Percentiles rank a stretch among this genome's conserved stretches.
These are phyloP conservation scores for Fusarium sp. DNA, from an alignment of 2,329 filamentous ascomycete genomes.

Conservation along the genomic window DNA sequence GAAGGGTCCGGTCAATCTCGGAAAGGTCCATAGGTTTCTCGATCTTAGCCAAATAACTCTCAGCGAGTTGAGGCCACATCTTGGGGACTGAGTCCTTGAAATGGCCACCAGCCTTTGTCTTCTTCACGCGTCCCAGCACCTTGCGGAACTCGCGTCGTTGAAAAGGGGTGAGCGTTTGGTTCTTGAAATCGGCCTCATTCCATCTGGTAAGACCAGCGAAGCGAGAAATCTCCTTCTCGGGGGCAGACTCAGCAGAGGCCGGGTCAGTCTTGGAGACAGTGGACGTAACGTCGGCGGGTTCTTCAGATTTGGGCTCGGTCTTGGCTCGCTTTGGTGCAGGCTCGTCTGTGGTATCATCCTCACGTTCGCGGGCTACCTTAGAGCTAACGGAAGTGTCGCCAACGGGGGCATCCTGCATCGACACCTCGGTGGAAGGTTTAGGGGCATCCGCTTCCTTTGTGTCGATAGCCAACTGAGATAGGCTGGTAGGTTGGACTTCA, in stretches of 20 bases:
- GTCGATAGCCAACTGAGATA: slow-evolving; percentile 54
- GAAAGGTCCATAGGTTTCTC: slow-evolving; percentile 85
- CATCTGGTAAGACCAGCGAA: slow-evolving; percentile 52
- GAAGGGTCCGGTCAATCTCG: slow-evolving; percentile 83
- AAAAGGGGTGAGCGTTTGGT: slow-evolving; percentile 64
- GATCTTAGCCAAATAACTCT: slow-evolving; percentile 75
- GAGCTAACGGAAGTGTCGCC: slow-evolving; percentile 50
- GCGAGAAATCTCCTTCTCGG: slow-evolving; percentile 33
- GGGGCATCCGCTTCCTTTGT: slow-evolving; percentile 45
- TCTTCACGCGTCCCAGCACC: slow-evolving; percentile 80
- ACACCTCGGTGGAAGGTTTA: slow-evolving; percentile 54
- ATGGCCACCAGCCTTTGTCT: slow-evolving; percentile 80
- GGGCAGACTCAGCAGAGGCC: slow-evolving; percentile 39
- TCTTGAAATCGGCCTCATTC: slow-evolving; percentile 56
- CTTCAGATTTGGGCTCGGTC: slow-evolving; percentile 67
- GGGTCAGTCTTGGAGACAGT: slow-evolving; percentile 22
- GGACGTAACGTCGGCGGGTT: slow-evolving; percentile 31
- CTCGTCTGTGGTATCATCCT: slow-evolving; percentile 74
- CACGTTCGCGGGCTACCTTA: slow-evolving; percentile 79
- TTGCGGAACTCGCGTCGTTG: slow-evolving; percentile 72
- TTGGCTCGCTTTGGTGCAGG: slow-evolving; percentile 84
- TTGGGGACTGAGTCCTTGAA: slow-evolving; percentile 83
- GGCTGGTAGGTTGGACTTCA: slow-evolving; percentile 50
- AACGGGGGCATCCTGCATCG: slow-evolving; percentile 62
- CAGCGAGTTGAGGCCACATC: slow-evolving; percentile 79